Percentiles rank a stretch among this genome's conserved stretches.
These are phyloP conservation scores for Leptoxyphium fumago DNA, from an alignment of 2,329 filamentous ascomycete genomes.

Conservation along the genomic window DNA sequence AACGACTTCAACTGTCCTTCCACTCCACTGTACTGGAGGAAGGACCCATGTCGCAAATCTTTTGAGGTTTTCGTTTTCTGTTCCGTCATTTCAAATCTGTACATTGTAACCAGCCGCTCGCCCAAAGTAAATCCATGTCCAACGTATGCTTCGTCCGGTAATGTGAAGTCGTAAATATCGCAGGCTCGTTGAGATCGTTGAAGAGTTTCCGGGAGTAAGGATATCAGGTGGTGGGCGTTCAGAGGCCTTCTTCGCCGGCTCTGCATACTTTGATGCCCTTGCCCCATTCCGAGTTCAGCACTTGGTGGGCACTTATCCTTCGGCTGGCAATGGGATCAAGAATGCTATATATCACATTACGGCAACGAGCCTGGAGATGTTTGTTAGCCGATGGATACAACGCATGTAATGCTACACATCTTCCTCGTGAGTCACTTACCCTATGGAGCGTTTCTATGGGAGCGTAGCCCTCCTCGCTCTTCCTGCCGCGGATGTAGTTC, in stretches of 20 bases:
- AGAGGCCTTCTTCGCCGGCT: constrained; percentile 89
- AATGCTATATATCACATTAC: constrained; percentile 98
- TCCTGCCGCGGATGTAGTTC: constrained; percentile 80
- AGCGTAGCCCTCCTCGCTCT: constrained; percentile 88
- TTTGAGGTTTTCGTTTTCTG: no score
- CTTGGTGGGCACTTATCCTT: constrained; percentile 88
- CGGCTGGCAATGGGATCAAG: constrained; percentile 85
- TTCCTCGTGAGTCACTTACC: constrained; percentile 43
- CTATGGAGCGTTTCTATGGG: constrained; percentile 91
- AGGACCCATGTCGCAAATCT: no score
- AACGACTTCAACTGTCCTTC: no score
- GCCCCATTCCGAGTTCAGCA: constrained; percentile 96
- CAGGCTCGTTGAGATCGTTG: no score
- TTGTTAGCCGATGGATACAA: constrained; percentile 2
- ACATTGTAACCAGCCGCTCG: no score
- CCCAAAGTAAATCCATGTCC: no score
- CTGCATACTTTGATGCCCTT: constrained; percentile 95
- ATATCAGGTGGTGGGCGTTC: constrained; percentile 17
- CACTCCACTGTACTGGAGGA: no score
- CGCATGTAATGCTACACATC: not conserved
- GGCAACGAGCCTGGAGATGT: constrained; percentile 63
- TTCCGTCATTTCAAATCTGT: no score
- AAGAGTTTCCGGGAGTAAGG: no score
- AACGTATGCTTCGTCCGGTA: no score
- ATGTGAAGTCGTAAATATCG: no score